Conservation (phyloP, 176 grass and related monocot genomes). For the Chloris gayana region DNA sequence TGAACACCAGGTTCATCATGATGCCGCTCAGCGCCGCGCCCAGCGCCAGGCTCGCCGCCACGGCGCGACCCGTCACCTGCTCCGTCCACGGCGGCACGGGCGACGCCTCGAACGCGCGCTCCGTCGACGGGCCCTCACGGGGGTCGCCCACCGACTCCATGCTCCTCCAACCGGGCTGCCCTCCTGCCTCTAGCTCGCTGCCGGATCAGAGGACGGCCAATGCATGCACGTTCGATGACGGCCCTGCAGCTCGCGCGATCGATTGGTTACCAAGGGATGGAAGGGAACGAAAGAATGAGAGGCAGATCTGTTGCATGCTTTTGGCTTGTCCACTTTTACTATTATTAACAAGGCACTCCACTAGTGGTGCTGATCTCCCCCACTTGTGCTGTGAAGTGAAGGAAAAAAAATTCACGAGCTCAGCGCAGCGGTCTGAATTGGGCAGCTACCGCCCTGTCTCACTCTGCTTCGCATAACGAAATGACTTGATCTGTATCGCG, state of each 20-base stretch:
- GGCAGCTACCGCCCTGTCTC: too few species aligned
- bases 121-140: slow-evolving; percentile 56
- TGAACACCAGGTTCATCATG: slow-evolving; percentile 83
- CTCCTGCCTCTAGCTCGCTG: neutral
- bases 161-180: neutral
- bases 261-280: neutral
- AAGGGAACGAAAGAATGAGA: slow-evolving; percentile 26
- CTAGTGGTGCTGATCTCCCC: too few species aligned
- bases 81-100: slow-evolving; percentile 53
- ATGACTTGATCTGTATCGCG: too few species aligned
- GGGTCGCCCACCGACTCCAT: slow-evolving; percentile 62
- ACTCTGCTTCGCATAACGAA: too few species aligned
- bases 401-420: too few species aligned
- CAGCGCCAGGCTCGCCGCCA: slow-evolving; percentile 62
- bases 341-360: slow-evolving; percentile 1
- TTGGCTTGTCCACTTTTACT: neutral
- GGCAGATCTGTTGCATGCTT: slow-evolving; percentile 3
- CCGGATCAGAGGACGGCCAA: slow-evolving; percentile 1
- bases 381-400: too few species aligned
- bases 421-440: too few species aligned
- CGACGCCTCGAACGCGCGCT: slow-evolving; percentile 52
- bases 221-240: slow-evolving; percentile 10
- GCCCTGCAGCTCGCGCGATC: slow-evolving; percentile 21
- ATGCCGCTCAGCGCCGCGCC: slow-evolving; percentile 60
- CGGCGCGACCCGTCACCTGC: slow-evolving; percentile 62